Evolutionary conservation across 208 protist genomes (phyloP).

Genomic region (Spongospora subterranea): DNA sequence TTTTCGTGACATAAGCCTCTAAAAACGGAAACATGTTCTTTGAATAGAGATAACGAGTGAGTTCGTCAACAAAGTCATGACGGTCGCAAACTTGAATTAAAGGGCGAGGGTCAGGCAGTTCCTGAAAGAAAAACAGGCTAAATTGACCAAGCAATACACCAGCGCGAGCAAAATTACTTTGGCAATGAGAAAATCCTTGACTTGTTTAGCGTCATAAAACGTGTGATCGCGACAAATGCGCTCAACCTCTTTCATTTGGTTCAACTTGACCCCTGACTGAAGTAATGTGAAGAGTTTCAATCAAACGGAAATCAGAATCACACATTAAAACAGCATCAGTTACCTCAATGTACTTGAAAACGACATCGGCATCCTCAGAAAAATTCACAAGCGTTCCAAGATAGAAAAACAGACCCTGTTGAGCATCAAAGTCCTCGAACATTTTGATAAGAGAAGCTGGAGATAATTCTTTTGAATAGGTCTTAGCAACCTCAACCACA

Average conservation of each 20-base stretch:
- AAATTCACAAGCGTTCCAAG: slow-evolving; percentile 94
- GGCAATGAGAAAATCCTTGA: slow-evolving; percentile 97
- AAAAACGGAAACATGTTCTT: slow-evolving; percentile 81
- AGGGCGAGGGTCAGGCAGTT: slow-evolving; percentile 95
- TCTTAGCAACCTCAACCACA: slow-evolving; percentile 96
- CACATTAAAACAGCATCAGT: neutral
- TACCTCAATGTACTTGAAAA: slow-evolving; percentile 99
- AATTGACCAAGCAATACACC: neutral
- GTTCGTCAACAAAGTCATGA: slow-evolving; percentile 96
- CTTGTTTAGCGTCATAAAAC: slow-evolving; percentile 92
- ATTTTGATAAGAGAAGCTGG: slow-evolving; percentile 88
- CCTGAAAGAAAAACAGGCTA: slow-evolving; percentile 80
- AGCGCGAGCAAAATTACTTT: neutral
- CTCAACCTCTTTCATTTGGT: slow-evolving; percentile 97
- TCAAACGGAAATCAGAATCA: no score
- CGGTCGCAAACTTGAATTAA: slow-evolving; percentile 99
- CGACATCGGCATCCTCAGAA: slow-evolving; percentile 93
- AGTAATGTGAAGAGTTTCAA: neutral
- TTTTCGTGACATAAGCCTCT: slow-evolving; percentile 66
- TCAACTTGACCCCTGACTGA: slow-evolving; percentile 90
- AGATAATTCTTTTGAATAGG: slow-evolving; percentile 95
- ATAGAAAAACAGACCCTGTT: slow-evolving; percentile 94
- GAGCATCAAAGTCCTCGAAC: slow-evolving; percentile 84
- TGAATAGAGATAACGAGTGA: slow-evolving; percentile 88
- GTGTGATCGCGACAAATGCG: slow-evolving; percentile 96